phyloP scores from a whole-genome alignment of 768 basidiomycete species.

The Collybiopsis luxurians region DNA sequence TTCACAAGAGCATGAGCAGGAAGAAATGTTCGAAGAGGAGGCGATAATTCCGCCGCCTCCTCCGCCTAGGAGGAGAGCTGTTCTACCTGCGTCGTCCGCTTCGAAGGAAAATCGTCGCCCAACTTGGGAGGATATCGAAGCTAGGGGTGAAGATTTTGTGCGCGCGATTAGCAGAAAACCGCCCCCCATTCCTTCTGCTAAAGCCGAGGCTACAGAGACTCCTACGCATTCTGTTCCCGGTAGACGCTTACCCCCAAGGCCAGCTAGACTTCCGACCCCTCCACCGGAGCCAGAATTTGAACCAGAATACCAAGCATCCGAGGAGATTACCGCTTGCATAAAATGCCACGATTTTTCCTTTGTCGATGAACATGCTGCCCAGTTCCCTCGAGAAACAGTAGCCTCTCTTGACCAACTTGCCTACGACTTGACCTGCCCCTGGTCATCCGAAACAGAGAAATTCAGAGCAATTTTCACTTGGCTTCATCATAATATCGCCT shows the following conservation, averaged over 20 bases:
- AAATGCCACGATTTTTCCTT: slow-evolving; percentile 42
- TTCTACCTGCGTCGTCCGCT: too few relatives aligned
- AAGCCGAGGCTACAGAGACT: too few relatives aligned
- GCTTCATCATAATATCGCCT: slow-evolving; percentile 43
- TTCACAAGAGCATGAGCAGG: background rate
- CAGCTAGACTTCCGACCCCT: slow-evolving; percentile 27
- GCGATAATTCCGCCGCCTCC: slow-evolving; percentile 10
- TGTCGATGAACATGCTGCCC: slow-evolving; percentile 42
- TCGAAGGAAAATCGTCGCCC: background rate
- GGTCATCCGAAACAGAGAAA: slow-evolving; percentile 38
- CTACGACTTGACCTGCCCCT: slow-evolving; percentile 37
- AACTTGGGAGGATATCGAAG: slow-evolving; percentile 8
- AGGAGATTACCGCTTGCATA: slow-evolving; percentile 27
- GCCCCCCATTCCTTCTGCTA: slow-evolving; percentile 24
- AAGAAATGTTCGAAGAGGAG: background rate
- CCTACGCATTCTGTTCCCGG: slow-evolving; percentile 14
- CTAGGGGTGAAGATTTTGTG: slow-evolving; percentile 8
- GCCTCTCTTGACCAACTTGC: slow-evolving; percentile 37
- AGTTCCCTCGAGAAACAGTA: slow-evolving; percentile 39
- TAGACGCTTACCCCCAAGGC: slow-evolving; percentile 29
- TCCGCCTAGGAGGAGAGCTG: too few relatives aligned
- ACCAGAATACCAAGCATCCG: slow-evolving; percentile 12
- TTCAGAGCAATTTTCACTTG: slow-evolving; percentile 46
- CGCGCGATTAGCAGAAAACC: slow-evolving; percentile 30
- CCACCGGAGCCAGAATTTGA: slow-evolving; percentile 24